Conservation (phyloP, 2,329 filamentous ascomycete genomes). For the Aulographum hederae region DNA sequence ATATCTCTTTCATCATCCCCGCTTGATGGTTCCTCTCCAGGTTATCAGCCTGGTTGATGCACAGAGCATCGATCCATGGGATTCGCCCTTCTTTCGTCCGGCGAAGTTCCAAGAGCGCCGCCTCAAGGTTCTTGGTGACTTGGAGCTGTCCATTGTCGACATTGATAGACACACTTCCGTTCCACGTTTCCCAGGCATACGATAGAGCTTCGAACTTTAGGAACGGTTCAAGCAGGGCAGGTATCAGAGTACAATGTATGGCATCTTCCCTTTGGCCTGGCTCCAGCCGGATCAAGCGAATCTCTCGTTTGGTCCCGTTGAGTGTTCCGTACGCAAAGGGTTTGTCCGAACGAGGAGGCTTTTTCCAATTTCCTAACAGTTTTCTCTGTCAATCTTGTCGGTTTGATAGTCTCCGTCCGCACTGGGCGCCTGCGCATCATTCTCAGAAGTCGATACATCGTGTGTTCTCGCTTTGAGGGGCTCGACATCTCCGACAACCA, state of each 20-base stretch:
- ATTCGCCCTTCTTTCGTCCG: not conserved
- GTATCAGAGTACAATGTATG: not conserved
- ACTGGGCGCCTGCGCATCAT: no score
- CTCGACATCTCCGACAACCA: no score
- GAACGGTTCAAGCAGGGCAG: not conserved
- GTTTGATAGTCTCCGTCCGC: no score
- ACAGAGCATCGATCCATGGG: constrained; percentile 2
- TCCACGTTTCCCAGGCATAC: constrained; percentile 4
- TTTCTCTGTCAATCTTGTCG: no score
- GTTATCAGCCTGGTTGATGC: constrained; percentile 3
- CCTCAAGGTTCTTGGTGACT: not conserved
- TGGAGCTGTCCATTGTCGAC: not conserved
- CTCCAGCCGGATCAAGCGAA: no score
- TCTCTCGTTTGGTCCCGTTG: no score
- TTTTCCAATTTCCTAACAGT: no score
- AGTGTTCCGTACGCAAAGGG: no score
- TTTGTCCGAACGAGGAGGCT: no score
- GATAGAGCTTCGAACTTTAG: constrained; percentile 4
- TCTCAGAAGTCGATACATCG: no score
- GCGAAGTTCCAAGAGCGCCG: not conserved
- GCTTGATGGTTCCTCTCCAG: constrained; percentile 2
- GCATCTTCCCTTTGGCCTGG: not conserved
- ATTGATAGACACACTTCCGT: not conserved
- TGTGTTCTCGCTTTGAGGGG: no score
- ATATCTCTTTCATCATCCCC: constrained; percentile 1